phyloP scores from a whole-genome alignment of 2,329 filamentous ascomycete species.

The Xylariales sp. region DNA sequence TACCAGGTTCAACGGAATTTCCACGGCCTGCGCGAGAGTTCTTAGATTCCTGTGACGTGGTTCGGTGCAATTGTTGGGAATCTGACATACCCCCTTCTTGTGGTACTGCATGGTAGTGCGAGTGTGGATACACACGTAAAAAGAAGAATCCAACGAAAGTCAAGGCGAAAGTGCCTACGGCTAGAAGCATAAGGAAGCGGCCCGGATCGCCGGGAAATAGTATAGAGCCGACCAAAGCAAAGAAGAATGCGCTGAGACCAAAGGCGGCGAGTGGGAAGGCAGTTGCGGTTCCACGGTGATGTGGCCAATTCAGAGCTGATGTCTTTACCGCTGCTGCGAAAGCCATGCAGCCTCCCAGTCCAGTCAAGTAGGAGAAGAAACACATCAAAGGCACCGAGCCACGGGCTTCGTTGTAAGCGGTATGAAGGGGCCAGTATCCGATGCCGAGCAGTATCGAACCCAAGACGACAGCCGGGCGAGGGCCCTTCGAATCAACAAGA shows the following conservation, averaged over 20 bases:
- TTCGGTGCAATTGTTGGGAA: slow-evolving; percentile 36
- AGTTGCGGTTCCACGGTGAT: slow-evolving; percentile 86
- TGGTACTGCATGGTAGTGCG: slow-evolving; percentile 53
- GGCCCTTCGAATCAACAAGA: slow-evolving; percentile 77
- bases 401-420: slow-evolving; percentile 67
- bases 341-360: slow-evolving; percentile 84
- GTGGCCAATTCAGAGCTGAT: slow-evolving; percentile 87
- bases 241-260: slow-evolving; percentile 93
- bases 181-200: slow-evolving; percentile 73
- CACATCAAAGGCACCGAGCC: slow-evolving; percentile 62
- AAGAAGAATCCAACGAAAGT: slow-evolving; percentile 80
- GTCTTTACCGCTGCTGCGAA: slow-evolving; percentile 83
- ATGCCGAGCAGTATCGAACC: slow-evolving; percentile 68
- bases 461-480: slow-evolving; percentile 70
- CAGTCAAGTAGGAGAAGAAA: slow-evolving; percentile 80
- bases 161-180: slow-evolving; percentile 72
- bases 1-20: slow-evolving; percentile 59
- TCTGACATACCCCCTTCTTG: slow-evolving; percentile 29
- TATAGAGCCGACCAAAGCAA: slow-evolving; percentile 72
- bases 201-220: slow-evolving; percentile 81
- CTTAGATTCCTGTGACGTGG: slow-evolving; percentile 39
- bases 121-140: slow-evolving; percentile 65
- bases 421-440: slow-evolving; percentile 83
- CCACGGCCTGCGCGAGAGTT: slow-evolving; percentile 33
- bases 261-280: slow-evolving; percentile 91